phyloP scores from a whole-genome alignment of 257 asterid species.

The Solanum chaucha region DNA sequence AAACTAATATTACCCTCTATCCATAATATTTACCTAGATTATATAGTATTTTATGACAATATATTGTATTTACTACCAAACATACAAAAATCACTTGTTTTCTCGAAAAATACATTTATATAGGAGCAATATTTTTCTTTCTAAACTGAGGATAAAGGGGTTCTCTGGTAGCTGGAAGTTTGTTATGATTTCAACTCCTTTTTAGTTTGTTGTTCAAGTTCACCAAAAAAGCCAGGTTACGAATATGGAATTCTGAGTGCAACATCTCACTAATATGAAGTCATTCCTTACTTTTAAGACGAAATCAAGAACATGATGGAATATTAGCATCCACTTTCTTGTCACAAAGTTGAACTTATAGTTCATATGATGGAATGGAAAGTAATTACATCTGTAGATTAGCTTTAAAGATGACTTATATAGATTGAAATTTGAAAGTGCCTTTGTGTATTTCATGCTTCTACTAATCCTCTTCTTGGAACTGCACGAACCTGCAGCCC shows the following conservation, averaged over 20 bases:
- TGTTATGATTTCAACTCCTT: neutral
- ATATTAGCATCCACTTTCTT: neutral
- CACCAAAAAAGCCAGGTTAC: neutral
- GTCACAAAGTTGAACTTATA: neutral
- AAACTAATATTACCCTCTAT: too few relatives aligned
- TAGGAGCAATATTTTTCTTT: too few relatives aligned
- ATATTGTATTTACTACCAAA: too few relatives aligned
- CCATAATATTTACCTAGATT: too few relatives aligned
- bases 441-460: neutral
- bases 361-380: neutral
- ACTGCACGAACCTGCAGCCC: slow-evolving; percentile 35
- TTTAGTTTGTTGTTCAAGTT: neutral
- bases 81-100: too few relatives aligned
- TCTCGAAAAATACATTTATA: too few relatives aligned
- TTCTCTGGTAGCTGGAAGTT: too few relatives aligned
- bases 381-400: neutral
- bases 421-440: neutral
- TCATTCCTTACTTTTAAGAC: neutral
- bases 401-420: neutral
- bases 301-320: neutral
- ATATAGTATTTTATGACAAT: too few relatives aligned
- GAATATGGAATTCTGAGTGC: neutral
- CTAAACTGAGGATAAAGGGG: too few relatives aligned
- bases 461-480: slow-evolving; percentile 15
- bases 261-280: neutral